Evolutionary conservation across 805 yeast genomes (phyloP).

Genomic region (Blastobotrys attinorum): DNA sequence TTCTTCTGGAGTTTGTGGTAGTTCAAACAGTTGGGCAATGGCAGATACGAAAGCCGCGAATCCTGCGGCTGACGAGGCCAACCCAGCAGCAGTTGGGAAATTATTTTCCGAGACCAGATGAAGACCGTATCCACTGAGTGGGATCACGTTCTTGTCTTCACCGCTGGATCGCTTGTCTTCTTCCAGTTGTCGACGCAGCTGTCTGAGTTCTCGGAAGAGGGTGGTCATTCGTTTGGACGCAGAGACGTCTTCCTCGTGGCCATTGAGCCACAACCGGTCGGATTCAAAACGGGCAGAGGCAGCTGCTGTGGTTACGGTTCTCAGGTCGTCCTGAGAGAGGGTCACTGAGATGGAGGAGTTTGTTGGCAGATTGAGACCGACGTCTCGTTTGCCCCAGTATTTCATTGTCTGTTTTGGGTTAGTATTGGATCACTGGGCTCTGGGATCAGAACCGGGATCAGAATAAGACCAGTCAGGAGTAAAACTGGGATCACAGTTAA

Average conservation of each 20-base stretch:
- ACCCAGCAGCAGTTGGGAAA: conserved; percentile 98
- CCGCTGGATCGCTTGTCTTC: conserved; percentile 34
- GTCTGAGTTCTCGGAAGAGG: conserved; percentile 69
- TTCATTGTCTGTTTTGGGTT: conserved; percentile 56
- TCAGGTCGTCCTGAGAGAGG: conserved; percentile 78
- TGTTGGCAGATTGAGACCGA: conserved; percentile 81
- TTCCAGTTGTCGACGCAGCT: conserved; percentile 58
- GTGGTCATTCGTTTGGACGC: conserved; percentile 44
- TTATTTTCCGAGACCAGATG: conserved; percentile 89
- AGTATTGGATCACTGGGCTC: neutral
- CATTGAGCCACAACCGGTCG: conserved; percentile 81
- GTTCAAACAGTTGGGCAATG: conserved; percentile 74
- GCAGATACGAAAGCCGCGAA: conserved; percentile 92
- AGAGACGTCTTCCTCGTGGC: conserved; percentile 64
- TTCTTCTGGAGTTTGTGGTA: conserved; percentile 80
- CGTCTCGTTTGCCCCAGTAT: conserved; percentile 98
- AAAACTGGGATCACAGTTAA: too few species aligned
- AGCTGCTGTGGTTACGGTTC: conserved; percentile 87
- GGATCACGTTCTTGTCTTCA: conserved; percentile 4
- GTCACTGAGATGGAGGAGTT: conserved; percentile 95
- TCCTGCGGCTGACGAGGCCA: conserved; percentile 98
- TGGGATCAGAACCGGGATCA: too few species aligned
- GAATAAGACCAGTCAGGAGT: too few species aligned
- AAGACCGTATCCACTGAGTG: conserved; percentile 51
- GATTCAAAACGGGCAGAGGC: conserved; percentile 46